A percentile compares a stretch with the other conserved stretches of the same genome.
These are phyloP conservation scores for Agaricales sp. DNA, from an alignment of 1,284 basidiomycete species.

Conservation along the genomic window DNA sequence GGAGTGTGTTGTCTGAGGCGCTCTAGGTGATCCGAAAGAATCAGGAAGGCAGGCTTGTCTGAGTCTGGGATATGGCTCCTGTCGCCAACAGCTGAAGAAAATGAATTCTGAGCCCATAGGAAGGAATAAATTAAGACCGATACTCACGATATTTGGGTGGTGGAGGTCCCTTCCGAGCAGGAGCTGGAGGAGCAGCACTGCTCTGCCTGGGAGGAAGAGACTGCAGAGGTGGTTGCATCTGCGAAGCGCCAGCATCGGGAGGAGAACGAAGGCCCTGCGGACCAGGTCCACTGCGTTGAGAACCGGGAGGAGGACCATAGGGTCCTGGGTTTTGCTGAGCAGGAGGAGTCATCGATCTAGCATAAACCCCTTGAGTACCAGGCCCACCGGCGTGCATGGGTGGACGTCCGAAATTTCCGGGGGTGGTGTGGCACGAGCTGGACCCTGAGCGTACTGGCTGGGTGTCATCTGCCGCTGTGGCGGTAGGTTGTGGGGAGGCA, in stretches of 20 bases:
- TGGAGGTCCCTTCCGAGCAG: slow-evolving; percentile 33
- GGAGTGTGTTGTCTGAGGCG: slow-evolving; percentile 66
- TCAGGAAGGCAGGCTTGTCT: slow-evolving; percentile 56
- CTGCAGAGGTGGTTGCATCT: background rate
- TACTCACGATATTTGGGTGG: slow-evolving; percentile 80
- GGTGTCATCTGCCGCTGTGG: slow-evolving; percentile 15
- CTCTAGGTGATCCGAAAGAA: no score
- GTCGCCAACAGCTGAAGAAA: slow-evolving; percentile 73
- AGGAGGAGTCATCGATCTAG: no score
- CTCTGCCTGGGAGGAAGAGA: background rate
- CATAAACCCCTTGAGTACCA: no score
- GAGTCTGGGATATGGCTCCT: slow-evolving; percentile 80
- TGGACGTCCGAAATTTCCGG: background rate
- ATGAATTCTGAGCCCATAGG: slow-evolving; percentile 7
- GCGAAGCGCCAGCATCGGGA: no score
- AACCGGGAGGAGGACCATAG: no score
- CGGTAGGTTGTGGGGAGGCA: no score
- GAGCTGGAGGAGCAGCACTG: slow-evolving; percentile 18
- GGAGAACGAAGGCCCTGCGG: no score
- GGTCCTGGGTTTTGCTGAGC: no score
- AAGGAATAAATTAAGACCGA: background rate
- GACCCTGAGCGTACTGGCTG: background rate
- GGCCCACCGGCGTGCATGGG: no score
- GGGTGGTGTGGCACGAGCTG: background rate
- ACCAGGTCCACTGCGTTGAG: no score